Evolutionary conservation across 352 stramenopile species (phyloP), one percentile per base, ranked within the genome.

Genomic region (Phytopythium mirpurense): DNA sequence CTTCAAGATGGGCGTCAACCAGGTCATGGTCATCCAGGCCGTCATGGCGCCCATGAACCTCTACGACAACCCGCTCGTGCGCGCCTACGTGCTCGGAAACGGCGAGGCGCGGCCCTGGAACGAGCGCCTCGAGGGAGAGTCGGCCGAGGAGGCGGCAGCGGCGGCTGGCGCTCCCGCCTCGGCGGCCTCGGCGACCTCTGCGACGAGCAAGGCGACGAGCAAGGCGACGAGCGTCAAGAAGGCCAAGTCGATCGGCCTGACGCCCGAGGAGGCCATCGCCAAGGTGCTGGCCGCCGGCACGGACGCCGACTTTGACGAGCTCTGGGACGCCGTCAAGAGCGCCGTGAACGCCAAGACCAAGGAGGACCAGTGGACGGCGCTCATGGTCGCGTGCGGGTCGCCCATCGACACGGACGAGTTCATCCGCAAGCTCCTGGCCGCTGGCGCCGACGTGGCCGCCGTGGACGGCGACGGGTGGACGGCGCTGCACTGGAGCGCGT

Each of bases 21-120:
- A 93, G 55, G 82, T 93, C n/a, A 77, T 93, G 46, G 62, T 93
- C 57, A 93, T 93, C 62, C 82, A 93, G 62, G 82, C 79, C 45
- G 67, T 90, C 63, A 93, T 93, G 82, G 83, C 78, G 52, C 82
- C 82, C 46, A 71, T 93, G 51, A 93, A 93, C 62, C 62, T 93
- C 1, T 93, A 78, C 63, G 82, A 93, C 62, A 93, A 93, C 52
- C 48, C 68, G 27, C 72, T 93, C 31, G 73, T 93, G 51, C 75
- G 88, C 59, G 78, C 75, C 34, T 89, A 89, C 53, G 67, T 93
- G 40, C 64, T 93, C n/a, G 74, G 78, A 27, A 68, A 70, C 24
- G 60, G 68, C 46, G 73, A 78, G 36, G 74, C 72, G 10, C 79
- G 82, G 52, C 83, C 88, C 49, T 93, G 82, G 82, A 81, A 85